Evolutionary conservation across 2,329 filamentous ascomycete species (phyloP).

Genomic region (Huntiella abstrusa): DNA sequence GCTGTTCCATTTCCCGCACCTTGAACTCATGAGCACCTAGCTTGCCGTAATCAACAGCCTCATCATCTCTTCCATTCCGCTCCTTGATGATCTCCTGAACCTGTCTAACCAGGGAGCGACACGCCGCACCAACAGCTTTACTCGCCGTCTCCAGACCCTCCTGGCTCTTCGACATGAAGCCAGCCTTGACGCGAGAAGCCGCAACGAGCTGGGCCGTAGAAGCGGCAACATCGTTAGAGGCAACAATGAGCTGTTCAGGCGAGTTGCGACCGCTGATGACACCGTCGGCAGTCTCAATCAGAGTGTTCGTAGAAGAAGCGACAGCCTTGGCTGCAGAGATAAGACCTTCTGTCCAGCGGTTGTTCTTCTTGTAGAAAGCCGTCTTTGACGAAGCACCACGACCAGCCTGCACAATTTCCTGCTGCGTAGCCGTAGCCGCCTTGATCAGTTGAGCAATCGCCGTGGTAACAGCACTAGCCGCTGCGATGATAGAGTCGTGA

Average conservation of each 20-base stretch:
- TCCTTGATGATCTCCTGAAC: conserved; percentile 89
- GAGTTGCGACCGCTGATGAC: conserved; percentile 83
- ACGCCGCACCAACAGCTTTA: conserved; percentile 82
- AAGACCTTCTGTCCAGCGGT: conserved; percentile 93
- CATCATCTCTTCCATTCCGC: conserved; percentile 54
- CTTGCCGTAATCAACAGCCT: conserved; percentile 71
- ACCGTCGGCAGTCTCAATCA: conserved; percentile 95
- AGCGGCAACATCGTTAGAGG: conserved; percentile 89
- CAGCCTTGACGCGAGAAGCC: conserved; percentile 87
- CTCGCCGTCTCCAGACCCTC: conserved; percentile 77
- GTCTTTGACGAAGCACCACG: conserved; percentile 72
- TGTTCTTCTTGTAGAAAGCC: conserved; percentile 99
- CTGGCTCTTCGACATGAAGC: conserved; percentile 94
- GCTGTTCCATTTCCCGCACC: conserved; percentile 96
- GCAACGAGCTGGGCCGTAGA: conserved; percentile 93
- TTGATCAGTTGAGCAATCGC: conserved; percentile 91
- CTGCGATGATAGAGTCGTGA: conserved; percentile 85
- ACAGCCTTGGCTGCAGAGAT: conserved; percentile 96
- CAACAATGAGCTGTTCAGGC: conserved; percentile 92
- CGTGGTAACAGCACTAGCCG: conserved; percentile 79
- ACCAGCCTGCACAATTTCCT: conserved; percentile 90
- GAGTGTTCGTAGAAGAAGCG: conserved; percentile 75
- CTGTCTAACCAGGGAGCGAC: conserved; percentile 71
- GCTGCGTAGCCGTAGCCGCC: conserved; percentile 77
- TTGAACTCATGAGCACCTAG: conserved; percentile 93